Evolutionary conservation across 805 yeast species (phyloP).

Genomic region (Grigorovia transvaalensis): DNA sequence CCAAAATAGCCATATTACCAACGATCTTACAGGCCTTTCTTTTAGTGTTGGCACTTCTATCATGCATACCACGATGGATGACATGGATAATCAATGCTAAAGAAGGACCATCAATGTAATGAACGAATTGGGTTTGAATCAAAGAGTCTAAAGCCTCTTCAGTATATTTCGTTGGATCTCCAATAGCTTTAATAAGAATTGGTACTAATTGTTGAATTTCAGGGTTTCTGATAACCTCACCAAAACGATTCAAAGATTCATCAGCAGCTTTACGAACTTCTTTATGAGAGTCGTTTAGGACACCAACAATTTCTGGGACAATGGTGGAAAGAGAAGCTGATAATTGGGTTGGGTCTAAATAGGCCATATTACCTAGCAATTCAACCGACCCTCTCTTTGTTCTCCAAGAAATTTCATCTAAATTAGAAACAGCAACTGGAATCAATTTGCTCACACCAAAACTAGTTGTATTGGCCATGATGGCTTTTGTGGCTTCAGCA

Average conservation of each 20-base stretch:
- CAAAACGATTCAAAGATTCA: slow-evolving; percentile 76
- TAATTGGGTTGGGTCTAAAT: slow-evolving; percentile 86
- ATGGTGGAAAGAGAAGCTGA: slow-evolving; percentile 81
- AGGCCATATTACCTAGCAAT: slow-evolving; percentile 94
- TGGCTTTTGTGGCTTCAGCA: slow-evolving; percentile 70
- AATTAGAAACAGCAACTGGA: slow-evolving; percentile 77
- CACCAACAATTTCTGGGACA: slow-evolving; percentile 94
- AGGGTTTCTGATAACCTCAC: slow-evolving; percentile 95
- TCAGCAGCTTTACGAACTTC: slow-evolving; percentile 96
- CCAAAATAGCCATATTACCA: slow-evolving; percentile 95
- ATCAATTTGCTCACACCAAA: slow-evolving; percentile 85
- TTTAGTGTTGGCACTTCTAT: slow-evolving; percentile 86
- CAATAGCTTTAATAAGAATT: slow-evolving; percentile 76
- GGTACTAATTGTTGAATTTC: slow-evolving; percentile 93
- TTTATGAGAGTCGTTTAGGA: slow-evolving; percentile 87
- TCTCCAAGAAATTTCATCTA: slow-evolving; percentile 91
- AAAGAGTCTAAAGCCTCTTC: slow-evolving; percentile 79
- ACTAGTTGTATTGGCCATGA: slow-evolving; percentile 86
- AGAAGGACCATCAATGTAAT: slow-evolving; percentile 96
- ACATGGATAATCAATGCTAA: slow-evolving; percentile 91
- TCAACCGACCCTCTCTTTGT: slow-evolving; percentile 96
- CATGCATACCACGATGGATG: slow-evolving; percentile 89
- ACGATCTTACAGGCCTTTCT: slow-evolving; percentile 95
- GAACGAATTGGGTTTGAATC: slow-evolving; percentile 87
- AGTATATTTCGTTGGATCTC: slow-evolving; percentile 88